Evolutionary conservation across 345 rosid species (phyloP), one percentile per base, ranked within the genome.

Genomic region (Gossypium stocksii): DNA sequence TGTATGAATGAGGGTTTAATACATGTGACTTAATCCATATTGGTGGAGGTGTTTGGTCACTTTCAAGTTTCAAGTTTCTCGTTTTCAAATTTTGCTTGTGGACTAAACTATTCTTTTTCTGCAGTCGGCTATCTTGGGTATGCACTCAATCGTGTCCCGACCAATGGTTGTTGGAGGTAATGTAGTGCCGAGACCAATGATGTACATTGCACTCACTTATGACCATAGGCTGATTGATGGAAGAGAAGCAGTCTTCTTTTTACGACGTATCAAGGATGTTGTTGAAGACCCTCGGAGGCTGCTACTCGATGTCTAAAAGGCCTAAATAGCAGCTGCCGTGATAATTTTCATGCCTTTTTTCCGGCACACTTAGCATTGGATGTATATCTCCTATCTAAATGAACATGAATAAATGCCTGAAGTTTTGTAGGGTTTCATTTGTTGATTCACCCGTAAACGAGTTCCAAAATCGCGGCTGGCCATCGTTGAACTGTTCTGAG

Each of bases 141-240:
- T 92, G 97, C 97, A 92, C 86, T 92, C 97, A 3, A 92, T 88
- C 16, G 97, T 90, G 73, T 79, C 62, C 72, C 93, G 94, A 56
- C 94, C 97, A 27, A 90, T 90, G 97, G 97, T 90, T 52, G 91
- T 90, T 29, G 93, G 93, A 74, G 93, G 91, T 56, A 83, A 75
- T n/a, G 78, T 92, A 41, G 88, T 85, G n/a, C 86, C 97, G 0
- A 86, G 97, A 89, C 97, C 97, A 58, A 92, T 92, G 97, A 92
- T 92, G 97, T 92, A 92, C 77, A 83, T 92, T 7, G 94, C 97
- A 6, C 87, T 92, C n/a, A 92, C 97, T 0, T 92, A 92, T 38
- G 97, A 92, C 79, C 97, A 92, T 78, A 79, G 97, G 86, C 87
- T 92, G 65, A 92, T 92, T 45, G 97, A 92, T 80, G 97, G 97